Conservation (phyloP, 2,329 filamentous ascomycete species). For the Alternaria atra region DNA sequence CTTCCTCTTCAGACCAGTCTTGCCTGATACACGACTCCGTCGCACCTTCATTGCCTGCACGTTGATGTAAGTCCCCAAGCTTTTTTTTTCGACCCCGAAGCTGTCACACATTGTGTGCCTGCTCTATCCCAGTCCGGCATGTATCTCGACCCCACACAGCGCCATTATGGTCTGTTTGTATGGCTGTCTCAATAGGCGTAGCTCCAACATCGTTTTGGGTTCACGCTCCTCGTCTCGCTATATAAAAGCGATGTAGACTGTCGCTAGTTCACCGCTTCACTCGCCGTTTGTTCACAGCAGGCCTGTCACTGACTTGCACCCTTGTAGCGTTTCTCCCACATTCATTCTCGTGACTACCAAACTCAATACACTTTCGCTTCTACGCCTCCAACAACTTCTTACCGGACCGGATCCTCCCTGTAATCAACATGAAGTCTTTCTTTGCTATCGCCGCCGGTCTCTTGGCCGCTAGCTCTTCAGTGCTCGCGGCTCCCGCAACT, state of each 20-base stretch:
- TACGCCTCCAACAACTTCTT: conserved; percentile 21
- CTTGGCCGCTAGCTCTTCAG: conserved; percentile 34
- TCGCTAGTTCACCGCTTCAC: conserved; percentile 16
- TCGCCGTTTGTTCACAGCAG: conserved; percentile 18
- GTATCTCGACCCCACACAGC: conserved; percentile 26
- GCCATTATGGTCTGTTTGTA: conserved; percentile 10
- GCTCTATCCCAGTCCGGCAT: conserved; percentile 16
- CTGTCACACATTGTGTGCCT: conserved; percentile 26
- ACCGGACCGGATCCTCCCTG: conserved; percentile 35
- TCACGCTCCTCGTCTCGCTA: conserved; percentile 11
- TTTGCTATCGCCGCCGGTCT: conserved; percentile 39
- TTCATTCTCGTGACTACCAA: conserved; percentile 28
- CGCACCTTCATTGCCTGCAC: conserved; percentile 41
- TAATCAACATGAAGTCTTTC: conserved; percentile 44
- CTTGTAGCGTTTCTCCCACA: conserved; percentile 30
- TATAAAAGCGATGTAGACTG: conserved; percentile 24
- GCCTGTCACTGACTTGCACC: conserved; percentile 27
- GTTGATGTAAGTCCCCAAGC: conserved; percentile 46
- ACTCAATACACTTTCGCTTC: conserved; percentile 27
- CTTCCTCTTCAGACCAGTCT: conserved; percentile 32
- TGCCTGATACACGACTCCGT: conserved; percentile 37
- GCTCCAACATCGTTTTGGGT: conserved; percentile 16
- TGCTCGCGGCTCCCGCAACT: conserved; percentile 22
- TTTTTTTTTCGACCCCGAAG: conserved; percentile 11
- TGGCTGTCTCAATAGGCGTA: conserved; percentile 23